Conservation (phyloP, 2,329 filamentous ascomycete species). For the Arthrobotrys iridis region DNA sequence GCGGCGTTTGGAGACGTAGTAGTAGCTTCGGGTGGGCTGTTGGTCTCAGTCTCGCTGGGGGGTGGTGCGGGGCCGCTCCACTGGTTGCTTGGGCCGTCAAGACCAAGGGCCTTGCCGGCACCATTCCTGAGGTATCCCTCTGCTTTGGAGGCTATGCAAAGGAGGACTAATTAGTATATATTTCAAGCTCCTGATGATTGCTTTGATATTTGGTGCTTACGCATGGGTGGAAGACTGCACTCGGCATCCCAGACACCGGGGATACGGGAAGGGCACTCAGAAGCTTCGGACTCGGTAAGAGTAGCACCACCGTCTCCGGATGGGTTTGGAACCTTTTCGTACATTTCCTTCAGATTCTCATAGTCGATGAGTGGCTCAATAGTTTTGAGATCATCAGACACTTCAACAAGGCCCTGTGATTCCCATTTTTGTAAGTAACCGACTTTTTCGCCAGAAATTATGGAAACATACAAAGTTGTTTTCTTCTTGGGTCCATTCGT, state of each 20-base stretch:
- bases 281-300: constrained; percentile 30
- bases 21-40: constrained; percentile 8
- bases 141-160: constrained; percentile 29
- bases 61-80: constrained; percentile 30
- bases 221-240: constrained; percentile 56
- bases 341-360: constrained; percentile 64
- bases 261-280: constrained; percentile 28
- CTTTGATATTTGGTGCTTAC: constrained; percentile 21
- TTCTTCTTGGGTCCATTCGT: constrained; percentile 86
- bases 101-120: constrained; percentile 39
- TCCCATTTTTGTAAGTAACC: background rate
- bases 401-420: constrained; percentile 54
- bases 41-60: background rate
- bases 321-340: constrained; percentile 63
- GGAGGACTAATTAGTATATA: constrained; percentile 8
- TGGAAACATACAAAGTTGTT: constrained; percentile 72
- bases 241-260: constrained; percentile 56
- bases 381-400: constrained; percentile 58
- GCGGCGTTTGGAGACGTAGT: constrained; percentile 30
- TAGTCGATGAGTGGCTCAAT: constrained; percentile 65
- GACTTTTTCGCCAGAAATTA: background rate
- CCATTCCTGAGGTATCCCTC: constrained; percentile 22
- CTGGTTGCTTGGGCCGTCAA: constrained; percentile 50
- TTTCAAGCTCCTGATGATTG: background rate
- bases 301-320: constrained; percentile 65